Percentiles rank a stretch among this genome's conserved stretches.
Evolutionary conservation across 306 rosid species (phyloP).

Genomic region (Mucuna pruriens): DNA sequence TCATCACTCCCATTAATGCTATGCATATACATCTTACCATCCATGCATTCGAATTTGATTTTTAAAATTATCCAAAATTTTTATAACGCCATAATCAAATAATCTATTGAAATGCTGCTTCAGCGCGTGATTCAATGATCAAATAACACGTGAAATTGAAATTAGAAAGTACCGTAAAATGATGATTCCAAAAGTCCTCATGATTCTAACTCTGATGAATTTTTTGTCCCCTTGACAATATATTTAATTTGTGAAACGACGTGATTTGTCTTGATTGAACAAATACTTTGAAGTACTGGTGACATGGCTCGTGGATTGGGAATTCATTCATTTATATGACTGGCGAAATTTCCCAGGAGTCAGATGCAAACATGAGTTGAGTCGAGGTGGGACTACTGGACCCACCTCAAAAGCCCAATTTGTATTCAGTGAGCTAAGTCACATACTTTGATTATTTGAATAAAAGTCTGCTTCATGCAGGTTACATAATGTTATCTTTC

Average conservation of each 20-base stretch:
- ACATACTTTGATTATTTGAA: not conserved
- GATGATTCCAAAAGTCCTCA: not conserved
- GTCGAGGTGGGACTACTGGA: not conserved
- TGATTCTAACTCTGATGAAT: not conserved
- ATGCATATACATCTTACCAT: not conserved
- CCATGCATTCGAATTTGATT: constrained; percentile 4
- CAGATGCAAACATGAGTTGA: not conserved
- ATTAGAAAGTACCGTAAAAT: not conserved
- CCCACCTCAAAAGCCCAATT: not conserved
- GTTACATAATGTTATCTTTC: not conserved
- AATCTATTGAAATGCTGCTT: not conserved
- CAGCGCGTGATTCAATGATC: not conserved
- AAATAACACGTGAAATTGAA: not conserved
- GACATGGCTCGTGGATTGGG: not conserved
- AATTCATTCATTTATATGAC: not conserved
- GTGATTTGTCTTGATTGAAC: not conserved
- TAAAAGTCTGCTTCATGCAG: not conserved
- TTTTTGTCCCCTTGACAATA: not conserved
- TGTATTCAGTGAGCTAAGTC: not conserved
- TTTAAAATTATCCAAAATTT: not conserved
- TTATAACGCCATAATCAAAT: not conserved
- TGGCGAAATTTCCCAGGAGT: not conserved
- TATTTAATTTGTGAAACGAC: not conserved
- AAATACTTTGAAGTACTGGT: not conserved
- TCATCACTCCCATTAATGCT: not conserved